phyloP scores from a whole-genome alignment of 192 early-diverging fungal species.

The Backusella morwellensis region DNA sequence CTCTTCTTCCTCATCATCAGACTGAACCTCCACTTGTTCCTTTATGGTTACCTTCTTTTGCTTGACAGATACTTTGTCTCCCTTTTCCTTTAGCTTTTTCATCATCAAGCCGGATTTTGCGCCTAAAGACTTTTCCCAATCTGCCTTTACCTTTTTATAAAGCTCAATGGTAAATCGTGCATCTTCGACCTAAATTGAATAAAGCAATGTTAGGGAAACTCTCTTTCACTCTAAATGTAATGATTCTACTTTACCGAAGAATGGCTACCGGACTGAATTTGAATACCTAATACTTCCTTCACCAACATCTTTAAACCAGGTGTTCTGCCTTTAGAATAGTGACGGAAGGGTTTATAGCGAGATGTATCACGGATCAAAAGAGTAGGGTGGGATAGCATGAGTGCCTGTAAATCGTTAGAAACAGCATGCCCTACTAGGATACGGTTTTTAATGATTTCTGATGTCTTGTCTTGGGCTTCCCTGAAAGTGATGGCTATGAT shows the following conservation, averaged over 20 bases:
- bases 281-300: constrained; percentile 66
- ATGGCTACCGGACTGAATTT: constrained; percentile 86
- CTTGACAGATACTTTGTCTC: neutral
- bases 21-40: neutral
- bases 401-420: constrained; percentile 79
- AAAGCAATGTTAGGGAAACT: neutral
- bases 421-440: constrained; percentile 93
- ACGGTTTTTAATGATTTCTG: constrained; percentile 79
- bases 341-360: constrained; percentile 71
- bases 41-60: constrained; percentile 6
- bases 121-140: constrained; percentile 74
- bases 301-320: constrained; percentile 79
- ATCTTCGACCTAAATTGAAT: constrained; percentile 63
- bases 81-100: constrained; percentile 8
- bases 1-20: neutral
- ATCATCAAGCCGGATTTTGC: neutral
- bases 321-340: constrained; percentile 57
- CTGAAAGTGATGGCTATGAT: constrained; percentile 64
- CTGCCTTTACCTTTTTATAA: constrained; percentile 76
- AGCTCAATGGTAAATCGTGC: constrained; percentile 88
- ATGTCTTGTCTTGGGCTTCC: constrained; percentile 76
- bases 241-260: constrained; percentile 60
- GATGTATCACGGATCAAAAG: constrained; percentile 82
- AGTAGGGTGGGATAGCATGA: constrained; percentile 82
- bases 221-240: neutral